Base-by-base conservation (phyloP, 2,329 filamentous ascomycete genomes). In the Nigrospora oryzae region DNA sequence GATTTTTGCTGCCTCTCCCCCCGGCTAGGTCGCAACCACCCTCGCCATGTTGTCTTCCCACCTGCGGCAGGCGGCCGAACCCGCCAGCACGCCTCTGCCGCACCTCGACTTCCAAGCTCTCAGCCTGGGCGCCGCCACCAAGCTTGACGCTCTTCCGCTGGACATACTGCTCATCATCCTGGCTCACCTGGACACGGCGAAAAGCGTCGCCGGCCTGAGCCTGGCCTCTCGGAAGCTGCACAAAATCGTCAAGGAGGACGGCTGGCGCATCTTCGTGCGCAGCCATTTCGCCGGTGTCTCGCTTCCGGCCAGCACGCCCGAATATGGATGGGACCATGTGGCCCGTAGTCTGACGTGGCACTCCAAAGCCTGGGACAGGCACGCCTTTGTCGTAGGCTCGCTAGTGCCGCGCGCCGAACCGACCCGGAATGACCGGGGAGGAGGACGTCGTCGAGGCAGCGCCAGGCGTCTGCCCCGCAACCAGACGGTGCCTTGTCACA, bases 291-390 rank as follows among this genome's bases (percentile, higher is more conserved):
- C 63, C 1, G 68, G 65, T 4, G 55, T 72, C 6, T 47, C 51
- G 1, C 50, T 70, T 1, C 62, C 67, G 0, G 14, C 44, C 2
- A 48, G 38, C n/a, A 48, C 49, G 3, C 49, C 52, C 5, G 39
- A 47, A 19, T 49, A 44, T 13, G 51, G 46, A 14, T 75, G 72
- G 63, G 49, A 52, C 11, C 51, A 57, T 12, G 56, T 71, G 23
- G 73, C 73, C 7, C 61, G 69, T 23, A 66, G 63, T 1, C 55
- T 76, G 37, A 76, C 75, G 1, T 71, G 69, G 50, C 68, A 77
- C 44, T 68, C 71, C 28, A 66, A 73, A 6, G 73, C 70, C 51
- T 79, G 75, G 75, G 74, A 77, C 40, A 67, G 64, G 42, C 66
- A 72, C 1, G 59, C 66, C 0, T 51, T 71, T 34, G 51, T 57